Evolutionary conservation across 1,139 yeast species (phyloP), one percentile per base, ranked within the genome.

Genomic region (Diutina sp.): DNA sequence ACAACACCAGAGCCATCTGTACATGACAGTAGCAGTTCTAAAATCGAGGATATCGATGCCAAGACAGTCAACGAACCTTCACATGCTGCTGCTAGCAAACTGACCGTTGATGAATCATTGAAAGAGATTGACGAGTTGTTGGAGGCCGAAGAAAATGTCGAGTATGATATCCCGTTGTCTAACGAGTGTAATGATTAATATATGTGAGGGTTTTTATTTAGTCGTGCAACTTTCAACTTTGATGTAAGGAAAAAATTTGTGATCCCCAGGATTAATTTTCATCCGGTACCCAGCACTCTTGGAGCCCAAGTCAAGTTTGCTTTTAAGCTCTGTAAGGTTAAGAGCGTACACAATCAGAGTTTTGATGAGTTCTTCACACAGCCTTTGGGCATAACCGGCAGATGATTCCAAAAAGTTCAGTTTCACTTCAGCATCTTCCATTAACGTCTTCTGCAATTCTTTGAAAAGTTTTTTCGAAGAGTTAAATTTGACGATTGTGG

Each of bases 111-210:
- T 16, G 32, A 16, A 21, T 46, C 46, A 35, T 56, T 61, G 28
- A 60, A 55, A 41, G 68, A 71, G 45, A 74, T 75, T 46, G 79
- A 74, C 57, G 64, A 69, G 51, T 59, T 73, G 58, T 64, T 75
- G 21, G 76, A 72, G 1, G 74, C 69, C 32, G 79, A 73, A 58
- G 77, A 72, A n/a, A 66, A 70, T n/a, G 74, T 72, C 6, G 75
- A 73, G 30, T 74, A 74, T 60, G 72, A 72, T 52, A 64, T 73
- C 18, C 56, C 47, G 4, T 35, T 46, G 62, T 61, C 55, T 66
- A 67, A 44, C 16, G 25, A 18, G 46, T 11, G 16, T 6, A 21
- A 44, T n/a, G 46, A 44, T 44, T 44, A 44, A 44, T 44, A 44
- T n/a, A 44, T 44, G 46, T 21, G 28, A 18, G 46, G 18, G 9